Evolutionary conservation across 2,329 filamentous ascomycete genomes (phyloP).

Genomic region (Penicillium frequentans): DNA sequence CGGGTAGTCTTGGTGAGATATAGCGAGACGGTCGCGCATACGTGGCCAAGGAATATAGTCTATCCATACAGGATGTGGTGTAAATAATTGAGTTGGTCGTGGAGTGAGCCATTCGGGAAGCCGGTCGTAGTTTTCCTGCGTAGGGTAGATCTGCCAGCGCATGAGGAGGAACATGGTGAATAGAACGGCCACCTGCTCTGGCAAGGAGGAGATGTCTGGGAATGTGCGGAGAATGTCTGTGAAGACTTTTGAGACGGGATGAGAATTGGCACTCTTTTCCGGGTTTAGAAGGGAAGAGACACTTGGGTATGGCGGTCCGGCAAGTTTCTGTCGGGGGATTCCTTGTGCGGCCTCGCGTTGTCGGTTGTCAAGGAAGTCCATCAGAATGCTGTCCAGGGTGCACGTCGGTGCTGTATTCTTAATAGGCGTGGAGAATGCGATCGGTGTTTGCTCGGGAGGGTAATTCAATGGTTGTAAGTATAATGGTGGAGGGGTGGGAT

Average conservation of each 20-base stretch:
- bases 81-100: conserved; percentile 63
- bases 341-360: conserved; percentile 67
- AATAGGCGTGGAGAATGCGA: conserved; percentile 46
- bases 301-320: conserved; percentile 76
- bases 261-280: conserved; percentile 59
- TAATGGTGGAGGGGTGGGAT: conserved; percentile 23
- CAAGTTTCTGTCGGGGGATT: conserved; percentile 62
- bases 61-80: conserved; percentile 75
- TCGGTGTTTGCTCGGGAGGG: conserved; percentile 25
- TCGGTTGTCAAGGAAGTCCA: conserved; percentile 74
- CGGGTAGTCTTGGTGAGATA: conserved; percentile 55
- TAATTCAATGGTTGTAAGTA: conserved; percentile 27
- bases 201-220: conserved; percentile 72
- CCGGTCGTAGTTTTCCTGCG: conserved; percentile 74
- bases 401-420: conserved; percentile 69
- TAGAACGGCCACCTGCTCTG: conserved; percentile 77
- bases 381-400: conserved; percentile 73
- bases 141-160: conserved; percentile 81
- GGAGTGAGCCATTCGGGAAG: conserved; percentile 74
- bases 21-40: conserved; percentile 68
- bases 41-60: conserved; percentile 78
- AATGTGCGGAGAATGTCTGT: conserved; percentile 85
- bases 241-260: conserved; percentile 80
- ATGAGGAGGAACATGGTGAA: conserved; percentile 86
- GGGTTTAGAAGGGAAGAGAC: conserved; percentile 78